phyloP scores from a whole-genome alignment of 1,284 basidiomycete species.

The Singerocomus rubriflavus region DNA sequence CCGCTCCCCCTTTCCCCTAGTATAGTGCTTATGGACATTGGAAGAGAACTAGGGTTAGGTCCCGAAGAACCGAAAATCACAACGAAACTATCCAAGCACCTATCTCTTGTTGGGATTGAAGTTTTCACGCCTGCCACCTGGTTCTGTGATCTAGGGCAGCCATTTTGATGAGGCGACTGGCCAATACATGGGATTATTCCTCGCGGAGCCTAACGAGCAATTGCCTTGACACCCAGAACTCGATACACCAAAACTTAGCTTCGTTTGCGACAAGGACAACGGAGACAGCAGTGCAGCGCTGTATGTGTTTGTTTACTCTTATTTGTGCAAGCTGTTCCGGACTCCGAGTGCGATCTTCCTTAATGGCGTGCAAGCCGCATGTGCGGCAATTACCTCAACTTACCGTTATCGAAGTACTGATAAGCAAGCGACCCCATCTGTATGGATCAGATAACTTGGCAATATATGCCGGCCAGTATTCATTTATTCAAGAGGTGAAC shows the following conservation, averaged over 20 bases:
- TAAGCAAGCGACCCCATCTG: no score
- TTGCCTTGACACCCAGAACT: constrained; percentile 76
- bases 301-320: constrained; percentile 3
- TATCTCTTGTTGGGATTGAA: constrained; percentile 68
- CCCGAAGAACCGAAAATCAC: constrained; percentile 79
- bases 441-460: no score
- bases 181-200: constrained; percentile 82
- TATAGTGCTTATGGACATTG: not conserved
- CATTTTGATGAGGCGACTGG: constrained; percentile 51
- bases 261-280: constrained; percentile 66
- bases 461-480: no score
- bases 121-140: constrained; percentile 66
- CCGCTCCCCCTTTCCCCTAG: not conserved
- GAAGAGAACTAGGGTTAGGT: constrained; percentile 81
- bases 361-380: no score
- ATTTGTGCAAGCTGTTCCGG: constrained; percentile 32
- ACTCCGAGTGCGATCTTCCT: constrained; percentile 32
- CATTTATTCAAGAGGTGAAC: no score
- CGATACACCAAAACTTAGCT: constrained; percentile 66
- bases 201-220: constrained; percentile 67
- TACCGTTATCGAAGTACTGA: no score
- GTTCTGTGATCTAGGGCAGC: not conserved
- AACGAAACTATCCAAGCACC: constrained; percentile 77
- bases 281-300: constrained; percentile 38
- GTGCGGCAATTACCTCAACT: no score